Conservation (phyloP, 352 stramenopile genomes). For the Phytophthora vignae region DNA sequence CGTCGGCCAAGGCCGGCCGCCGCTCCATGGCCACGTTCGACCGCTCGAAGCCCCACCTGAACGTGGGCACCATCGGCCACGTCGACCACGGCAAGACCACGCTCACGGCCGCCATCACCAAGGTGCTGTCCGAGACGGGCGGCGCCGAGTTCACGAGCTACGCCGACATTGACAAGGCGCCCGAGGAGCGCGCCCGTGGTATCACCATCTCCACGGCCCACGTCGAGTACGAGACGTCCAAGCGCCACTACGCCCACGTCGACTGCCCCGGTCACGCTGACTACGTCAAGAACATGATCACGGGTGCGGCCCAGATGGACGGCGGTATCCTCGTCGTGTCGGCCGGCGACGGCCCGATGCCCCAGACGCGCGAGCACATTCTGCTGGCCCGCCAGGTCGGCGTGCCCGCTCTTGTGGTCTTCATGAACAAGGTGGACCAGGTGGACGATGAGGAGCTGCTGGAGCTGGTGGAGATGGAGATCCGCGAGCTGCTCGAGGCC, state of each 20-base stretch:
- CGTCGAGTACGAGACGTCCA: constrained; percentile 39
- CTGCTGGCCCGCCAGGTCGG: constrained; percentile 94
- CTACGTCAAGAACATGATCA: constrained; percentile 98
- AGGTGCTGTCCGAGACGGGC: constrained; percentile 81
- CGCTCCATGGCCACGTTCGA: constrained; percentile 76
- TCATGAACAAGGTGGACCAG: constrained; percentile 95
- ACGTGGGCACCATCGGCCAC: constrained; percentile 98
- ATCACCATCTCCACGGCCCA: constrained; percentile 46
- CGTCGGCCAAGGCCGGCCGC: constrained; percentile 23
- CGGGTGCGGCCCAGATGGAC: constrained; percentile 97
- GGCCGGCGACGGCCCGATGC: constrained; percentile 74
- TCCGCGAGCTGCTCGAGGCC: constrained; percentile 78
- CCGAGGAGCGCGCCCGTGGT: constrained; percentile 66
- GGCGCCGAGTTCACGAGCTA: constrained; percentile 89
- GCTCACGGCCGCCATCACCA: constrained; percentile 97
- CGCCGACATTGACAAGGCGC: constrained; percentile 97
- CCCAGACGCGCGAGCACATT: constrained; percentile 97
- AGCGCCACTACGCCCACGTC: constrained; percentile 88
- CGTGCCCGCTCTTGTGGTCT: constrained; percentile 93
- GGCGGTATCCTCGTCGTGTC: constrained; percentile 92
- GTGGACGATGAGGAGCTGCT: constrained; percentile 44
- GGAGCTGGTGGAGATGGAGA: constrained; percentile 52
- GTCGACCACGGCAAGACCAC: constrained; percentile 98
- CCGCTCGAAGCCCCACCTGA: constrained; percentile 95
- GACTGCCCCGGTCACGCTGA: constrained; percentile 94